Evolutionary conservation across 1,139 yeast species (phyloP), one percentile per base, ranked within the genome.

Genomic region (Blastobotrys malaysiensis): DNA sequence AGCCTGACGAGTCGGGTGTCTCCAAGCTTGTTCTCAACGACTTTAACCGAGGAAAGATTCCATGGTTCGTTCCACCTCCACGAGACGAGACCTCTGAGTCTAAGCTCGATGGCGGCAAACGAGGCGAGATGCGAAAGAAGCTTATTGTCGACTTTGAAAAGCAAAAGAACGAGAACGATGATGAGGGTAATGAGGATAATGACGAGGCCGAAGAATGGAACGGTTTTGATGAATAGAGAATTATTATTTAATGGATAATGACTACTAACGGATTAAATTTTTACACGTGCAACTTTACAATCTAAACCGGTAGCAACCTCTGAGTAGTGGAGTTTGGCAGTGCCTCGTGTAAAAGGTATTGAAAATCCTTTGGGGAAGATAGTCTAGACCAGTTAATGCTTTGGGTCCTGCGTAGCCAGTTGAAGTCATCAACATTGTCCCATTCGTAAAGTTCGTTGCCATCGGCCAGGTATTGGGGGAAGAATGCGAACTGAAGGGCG

Each of bases 21-120:
- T 84, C 99, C 51, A 93, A 90, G 70, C 86, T 86, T 68, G 85
- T 93, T 36, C 79, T 93, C 68, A 90, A 88, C 65, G 99, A 93
- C 70, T 93, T 93, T 76, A 93, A 89, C 73, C 82, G 99, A 72
- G 99, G 99, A 58, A 89, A 90, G 68, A 90, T 93, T 55, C 99
- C 99, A 21, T 93, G 99, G 99, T 93, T 93, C 69, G 89, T 89
- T 36, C 83, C 95, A 39, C 98, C 99, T 48, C 98, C 98, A 14
- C 71, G 69, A 21, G 79, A 70, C 51, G 75, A 73, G 55, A 75
- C 70, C 9, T 58, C 57, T 18, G 57, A 63, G 51, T 45, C 55
- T 20, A 60, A 57, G 9, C 64, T 59, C 16, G 57, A 65, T 48
- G 51, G 61, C 19, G 67, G 65, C 1, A 57, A 62, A 4, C 56